phyloP scores from a whole-genome alignment of 2,329 filamentous ascomycete genomes.

The Scedosporium apiospermum region DNA sequence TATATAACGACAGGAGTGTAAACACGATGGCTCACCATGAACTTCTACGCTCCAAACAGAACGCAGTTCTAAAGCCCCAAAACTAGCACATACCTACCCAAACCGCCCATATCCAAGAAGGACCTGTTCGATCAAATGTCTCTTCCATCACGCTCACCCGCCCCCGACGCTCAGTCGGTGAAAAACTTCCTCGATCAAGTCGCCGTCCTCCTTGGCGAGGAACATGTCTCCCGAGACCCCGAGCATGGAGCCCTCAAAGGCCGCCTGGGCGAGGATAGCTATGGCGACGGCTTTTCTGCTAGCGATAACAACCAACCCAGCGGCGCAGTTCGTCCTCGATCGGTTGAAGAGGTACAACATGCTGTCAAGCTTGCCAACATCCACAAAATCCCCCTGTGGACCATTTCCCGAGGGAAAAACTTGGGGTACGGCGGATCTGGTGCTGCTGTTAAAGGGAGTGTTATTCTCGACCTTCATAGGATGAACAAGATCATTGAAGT shows the following conservation, averaged over 20 bases:
- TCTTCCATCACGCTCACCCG: too few relatives aligned
- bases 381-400: neutral
- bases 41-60: too few relatives aligned
- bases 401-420: neutral
- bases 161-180: too few relatives aligned
- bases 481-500: slow-evolving; percentile 33
- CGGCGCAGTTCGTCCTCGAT: neutral
- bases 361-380: neutral
- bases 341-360: neutral
- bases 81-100: too few relatives aligned
- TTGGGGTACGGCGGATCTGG: slow-evolving; percentile 37
- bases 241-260: neutral
- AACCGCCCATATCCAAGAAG: too few relatives aligned
- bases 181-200: too few relatives aligned
- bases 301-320: neutral
- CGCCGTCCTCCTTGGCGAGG: neutral
- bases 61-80: too few relatives aligned
- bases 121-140: too few relatives aligned
- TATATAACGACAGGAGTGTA: too few relatives aligned
- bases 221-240: neutral
- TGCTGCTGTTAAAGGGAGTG: slow-evolving; percentile 21
- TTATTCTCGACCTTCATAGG: slow-evolving; percentile 30
- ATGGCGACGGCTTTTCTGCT: neutral
- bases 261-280: neutral
- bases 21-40: too few relatives aligned